These are phyloP conservation scores for Rhodosporidiobolus sp. DNA, from an alignment of 768 basidiomycete species.

Conservation along the genomic window DNA sequence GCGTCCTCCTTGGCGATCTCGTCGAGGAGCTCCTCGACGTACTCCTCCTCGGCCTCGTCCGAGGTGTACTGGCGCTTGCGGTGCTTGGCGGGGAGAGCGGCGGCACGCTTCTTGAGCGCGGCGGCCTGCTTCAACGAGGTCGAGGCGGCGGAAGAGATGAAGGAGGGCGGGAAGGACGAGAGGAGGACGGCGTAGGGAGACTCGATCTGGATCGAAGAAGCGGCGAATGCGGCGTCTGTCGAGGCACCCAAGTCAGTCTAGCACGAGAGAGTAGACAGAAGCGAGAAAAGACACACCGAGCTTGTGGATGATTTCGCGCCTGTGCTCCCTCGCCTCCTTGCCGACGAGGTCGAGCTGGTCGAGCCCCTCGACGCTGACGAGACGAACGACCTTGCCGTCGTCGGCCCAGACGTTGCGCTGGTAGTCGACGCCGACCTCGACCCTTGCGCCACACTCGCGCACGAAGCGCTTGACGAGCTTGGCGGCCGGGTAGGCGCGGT, in stretches of 20 bases:
- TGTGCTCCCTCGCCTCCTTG: not conserved
- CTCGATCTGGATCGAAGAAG: not conserved
- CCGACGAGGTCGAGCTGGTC: conserved; percentile 1
- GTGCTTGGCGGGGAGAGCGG: not conserved
- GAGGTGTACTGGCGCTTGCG: conserved; percentile 3
- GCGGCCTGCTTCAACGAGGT: no score
- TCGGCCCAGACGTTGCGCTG: conserved; percentile 2
- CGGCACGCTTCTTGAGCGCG: not conserved
- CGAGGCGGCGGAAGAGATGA: not conserved
- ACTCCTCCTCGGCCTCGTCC: conserved; percentile 2
- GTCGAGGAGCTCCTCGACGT: conserved; percentile 28
- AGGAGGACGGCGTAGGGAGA: conserved; percentile 22
- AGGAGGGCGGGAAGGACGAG: conserved; percentile 18
- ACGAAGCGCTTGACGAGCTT: conserved; percentile 11
- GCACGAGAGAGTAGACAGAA: not conserved
- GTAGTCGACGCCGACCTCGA: not conserved
- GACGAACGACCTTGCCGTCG: conserved; percentile 9
- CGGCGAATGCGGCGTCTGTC: conserved; percentile 3
- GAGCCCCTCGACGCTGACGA: conserved; percentile 15
- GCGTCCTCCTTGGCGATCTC: conserved; percentile 27
- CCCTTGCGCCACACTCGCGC: conserved; percentile 1
- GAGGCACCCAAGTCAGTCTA: not conserved
- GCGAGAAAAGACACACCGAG: conserved; percentile 1
- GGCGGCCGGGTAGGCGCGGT: not conserved
- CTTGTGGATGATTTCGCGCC: conserved; percentile 4